Base-by-base conservation (phyloP, 805 yeast species). In the Wickerhamomyces canadensis region DNA sequence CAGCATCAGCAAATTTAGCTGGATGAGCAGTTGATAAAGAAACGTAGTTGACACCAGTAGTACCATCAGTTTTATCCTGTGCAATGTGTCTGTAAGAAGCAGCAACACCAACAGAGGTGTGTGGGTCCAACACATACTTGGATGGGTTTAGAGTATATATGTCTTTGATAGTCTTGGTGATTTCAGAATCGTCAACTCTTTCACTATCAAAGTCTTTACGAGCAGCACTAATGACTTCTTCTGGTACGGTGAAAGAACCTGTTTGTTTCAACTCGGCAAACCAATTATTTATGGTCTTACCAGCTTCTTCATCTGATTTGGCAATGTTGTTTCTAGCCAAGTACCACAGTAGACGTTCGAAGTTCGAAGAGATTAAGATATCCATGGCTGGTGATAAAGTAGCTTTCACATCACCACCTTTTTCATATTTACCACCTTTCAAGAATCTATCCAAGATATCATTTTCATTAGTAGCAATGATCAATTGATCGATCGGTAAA, bases 331-430 rank as follows among this genome's bases (percentile, higher is more conserved):
- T 81, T 59, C 89, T 78, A 19, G 89, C 84, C 58, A 89, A 74
- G 58, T 85, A 88, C 98, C 98, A 93, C 49, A 93, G 70, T 58
- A 89, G 77, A 65, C 99, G 83, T 70, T 93, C 99, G 56, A 93
- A 93, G 64, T 93, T 93, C 19, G 96, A 84, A 14, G 97, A 87
- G 40, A 93, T 86, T 52, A 87, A 75, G 54, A 93, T 93, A 62
- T 93, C 99, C 99, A 93, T 93, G 31, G 99, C 99, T 46, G 99
- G 99, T 3, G 97, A 86, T 52, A 80, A 68, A 11, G 98, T 89
- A 24, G 91, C 88, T 57, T 83, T 85, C 33, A 87, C 98, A 39
- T 74, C 77, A 37, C 68, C 68, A 24, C 68, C 65, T 70, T 87
- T 89, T 52, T 82, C 88, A 56, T 93, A 93, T 45, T 75, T 70